Conservation (phyloP, 139 green algal genomes). For the Tetraselmis chui region DNA sequence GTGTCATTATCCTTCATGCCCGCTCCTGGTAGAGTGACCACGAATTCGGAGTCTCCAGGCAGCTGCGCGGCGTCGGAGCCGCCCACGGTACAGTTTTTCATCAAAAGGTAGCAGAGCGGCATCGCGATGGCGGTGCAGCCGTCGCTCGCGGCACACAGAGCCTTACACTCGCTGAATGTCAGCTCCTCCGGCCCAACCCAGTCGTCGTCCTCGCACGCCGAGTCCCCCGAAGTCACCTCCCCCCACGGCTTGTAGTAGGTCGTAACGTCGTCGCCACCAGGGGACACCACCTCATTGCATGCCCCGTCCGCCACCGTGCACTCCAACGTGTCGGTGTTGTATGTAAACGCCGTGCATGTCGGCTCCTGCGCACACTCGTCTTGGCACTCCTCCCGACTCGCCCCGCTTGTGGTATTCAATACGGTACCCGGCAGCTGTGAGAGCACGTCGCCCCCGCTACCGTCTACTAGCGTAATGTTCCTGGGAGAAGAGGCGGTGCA, state of each 20-base stretch:
- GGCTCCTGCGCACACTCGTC: neutral
- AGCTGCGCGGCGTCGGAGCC: neutral
- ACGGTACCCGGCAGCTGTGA: neutral
- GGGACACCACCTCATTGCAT: neutral
- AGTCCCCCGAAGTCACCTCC: neutral
- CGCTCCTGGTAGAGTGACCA: too few species aligned
- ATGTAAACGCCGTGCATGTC: neutral
- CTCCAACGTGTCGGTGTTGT: neutral
- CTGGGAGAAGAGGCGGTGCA: neutral
- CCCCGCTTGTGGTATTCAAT: neutral
- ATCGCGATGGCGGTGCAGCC: neutral
- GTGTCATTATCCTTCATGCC: too few species aligned
- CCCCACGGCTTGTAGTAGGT: neutral
- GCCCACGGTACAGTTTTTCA: neutral
- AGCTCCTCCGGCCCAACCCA: neutral
- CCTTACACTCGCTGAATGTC: neutral
- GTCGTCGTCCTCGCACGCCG: neutral
- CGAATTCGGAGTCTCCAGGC: too few species aligned
- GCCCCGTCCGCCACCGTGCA: neutral
- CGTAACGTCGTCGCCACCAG: neutral
- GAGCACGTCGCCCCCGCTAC: neutral
- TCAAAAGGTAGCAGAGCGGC: neutral
- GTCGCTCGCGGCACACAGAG: neutral
- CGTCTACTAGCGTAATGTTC: neutral
- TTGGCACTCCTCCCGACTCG: neutral